Base-by-base conservation (phyloP, 1,284 basidiomycete species). In the Ceraceosorus bombacis region DNA sequence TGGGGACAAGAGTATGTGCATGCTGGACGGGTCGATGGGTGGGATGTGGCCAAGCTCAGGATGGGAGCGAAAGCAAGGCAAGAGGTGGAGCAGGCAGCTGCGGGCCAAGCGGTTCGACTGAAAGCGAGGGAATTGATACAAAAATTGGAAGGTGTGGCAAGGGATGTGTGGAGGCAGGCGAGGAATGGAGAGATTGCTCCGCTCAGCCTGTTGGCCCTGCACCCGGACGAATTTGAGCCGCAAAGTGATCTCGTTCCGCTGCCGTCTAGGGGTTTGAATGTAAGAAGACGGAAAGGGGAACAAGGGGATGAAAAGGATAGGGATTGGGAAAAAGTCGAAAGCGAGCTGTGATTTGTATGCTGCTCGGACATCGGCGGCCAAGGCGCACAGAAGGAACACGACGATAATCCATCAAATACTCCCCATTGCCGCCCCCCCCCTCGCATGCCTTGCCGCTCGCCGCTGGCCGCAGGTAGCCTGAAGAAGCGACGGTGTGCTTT, bases 1-100 rank as follows among this genome's bases (percentile, higher is more conserved):
- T 63, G 63, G 57, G 76, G 71, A 9, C 63, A 68, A 53, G 74
- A 75, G 53, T 76, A 76, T 49, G 73, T 74, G 7, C 63, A 63
- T 53, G 54, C 65, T 27, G 74, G 66, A 8, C 64, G 53, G 6
- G 63, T 75, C 17, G 70, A 70, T 49, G 75, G 64, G 51, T 77
- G 61, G 74, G 61, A 46, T 55, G 66, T 9, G 61, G 61, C n/a
- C 59, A 61, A 15, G 61, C 27, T 27, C 27, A 27, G 27, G 3
- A 27, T 27, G 27, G 27, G 27, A 27, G 27, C 27, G 27, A 27
- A 27, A 27, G 27, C 27, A 27, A 10, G 43, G 43, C 43, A 46
- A 15, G 59, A 27, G 58, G 63, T 8, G 39, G 58, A 41, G 5
- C 5, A 36, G 9, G n/a, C 15, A 9, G 8, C 46, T 12, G 54